phyloP scores from a whole-genome alignment of 2,329 filamentous ascomycete species.

The Aspergillus calidoustus region DNA sequence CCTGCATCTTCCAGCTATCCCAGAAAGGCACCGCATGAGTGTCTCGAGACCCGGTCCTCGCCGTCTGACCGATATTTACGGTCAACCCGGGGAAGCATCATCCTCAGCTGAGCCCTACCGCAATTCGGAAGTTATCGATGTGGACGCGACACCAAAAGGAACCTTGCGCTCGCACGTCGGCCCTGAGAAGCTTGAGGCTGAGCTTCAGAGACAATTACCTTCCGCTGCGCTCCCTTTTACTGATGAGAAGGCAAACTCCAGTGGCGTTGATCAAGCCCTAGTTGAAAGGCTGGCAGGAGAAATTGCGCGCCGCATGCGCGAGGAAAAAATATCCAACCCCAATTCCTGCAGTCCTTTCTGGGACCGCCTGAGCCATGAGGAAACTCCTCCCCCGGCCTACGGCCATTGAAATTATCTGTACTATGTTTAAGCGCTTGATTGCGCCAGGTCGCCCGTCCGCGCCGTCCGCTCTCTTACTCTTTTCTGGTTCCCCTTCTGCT shows the following conservation, averaged over 20 bases:
- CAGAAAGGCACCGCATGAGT: constrained; percentile 39
- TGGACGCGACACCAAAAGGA: constrained; percentile 41
- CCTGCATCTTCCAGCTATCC: constrained; percentile 38
- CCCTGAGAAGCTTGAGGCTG: constrained; percentile 36
- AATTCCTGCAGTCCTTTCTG: constrained; percentile 42
- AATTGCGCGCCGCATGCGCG: constrained; percentile 81
- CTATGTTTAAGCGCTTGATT: constrained; percentile 8
- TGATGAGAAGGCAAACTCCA: constrained; percentile 35
- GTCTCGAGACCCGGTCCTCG: constrained; percentile 31
- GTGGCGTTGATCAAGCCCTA: constrained; percentile 52
- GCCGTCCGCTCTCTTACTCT: constrained; percentile 20
- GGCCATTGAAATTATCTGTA: constrained; percentile 38
- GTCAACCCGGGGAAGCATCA: constrained; percentile 31
- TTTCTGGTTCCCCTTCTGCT: constrained; percentile 19
- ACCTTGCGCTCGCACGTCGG: constrained; percentile 27
- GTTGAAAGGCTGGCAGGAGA: constrained; percentile 81
- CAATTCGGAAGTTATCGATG: constrained; percentile 28
- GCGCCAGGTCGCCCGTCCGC: constrained; percentile 17
- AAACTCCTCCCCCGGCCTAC: constrained; percentile 50
- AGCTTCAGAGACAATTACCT: constrained; percentile 34
- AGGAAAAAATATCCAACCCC: constrained; percentile 67
- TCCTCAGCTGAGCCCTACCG: constrained; percentile 31
- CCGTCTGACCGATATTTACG: constrained; percentile 27
- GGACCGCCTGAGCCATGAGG: constrained; percentile 41
- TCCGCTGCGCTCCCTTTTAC: constrained; percentile 42